Evolutionary conservation across 306 rosid genomes (phyloP), one percentile per base, ranked within the genome.

Genomic region (Quercus glauca): DNA sequence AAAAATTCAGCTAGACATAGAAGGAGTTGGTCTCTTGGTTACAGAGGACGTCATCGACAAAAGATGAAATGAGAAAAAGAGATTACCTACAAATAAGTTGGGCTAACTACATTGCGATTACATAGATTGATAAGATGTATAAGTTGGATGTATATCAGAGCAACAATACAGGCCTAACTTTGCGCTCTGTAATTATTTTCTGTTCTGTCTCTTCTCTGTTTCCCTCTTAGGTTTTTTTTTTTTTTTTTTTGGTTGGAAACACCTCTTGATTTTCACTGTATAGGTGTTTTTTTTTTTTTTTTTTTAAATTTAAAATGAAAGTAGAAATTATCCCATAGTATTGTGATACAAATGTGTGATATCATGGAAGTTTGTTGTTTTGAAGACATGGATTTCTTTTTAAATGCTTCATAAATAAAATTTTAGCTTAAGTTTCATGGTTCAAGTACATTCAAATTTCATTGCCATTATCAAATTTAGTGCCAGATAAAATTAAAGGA

Each of bases 41-140:
- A 75, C 83, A 80, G 77, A 80, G 84, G 59, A 83, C 85, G 33
- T 74, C 64, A 78, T 60, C 45, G 58, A 35, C 51, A 49, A 67
- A 78, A 9, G 69, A 31, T 49, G 81, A 1, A 15, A 75, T 73
- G 76, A 75, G 78, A 55, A 21, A 77, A 64, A 29, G 45, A 29
- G 70, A 21, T 60, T 9, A 60, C 29, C 67, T 3, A 25, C 13
- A 60, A 11, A 21, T 60, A 10, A 25, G 31, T 14, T 60, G 53
- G 53, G 53, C 15, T 49, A 49, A 49, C 53, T 49, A 49, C 67
- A 25, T 25, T 25, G 17, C 12, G 18, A 60, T 60, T 60, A 25
- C 8, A 11, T 60, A 12, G 67, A 4, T 10, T 25, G 17, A 60
- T 60, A 23, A 10, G 53, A 25, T 60, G 67, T 21, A 4, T 60